Evolutionary conservation across 106 monocot genomes (phyloP).

Genomic region (Acorus gramineus): DNA sequence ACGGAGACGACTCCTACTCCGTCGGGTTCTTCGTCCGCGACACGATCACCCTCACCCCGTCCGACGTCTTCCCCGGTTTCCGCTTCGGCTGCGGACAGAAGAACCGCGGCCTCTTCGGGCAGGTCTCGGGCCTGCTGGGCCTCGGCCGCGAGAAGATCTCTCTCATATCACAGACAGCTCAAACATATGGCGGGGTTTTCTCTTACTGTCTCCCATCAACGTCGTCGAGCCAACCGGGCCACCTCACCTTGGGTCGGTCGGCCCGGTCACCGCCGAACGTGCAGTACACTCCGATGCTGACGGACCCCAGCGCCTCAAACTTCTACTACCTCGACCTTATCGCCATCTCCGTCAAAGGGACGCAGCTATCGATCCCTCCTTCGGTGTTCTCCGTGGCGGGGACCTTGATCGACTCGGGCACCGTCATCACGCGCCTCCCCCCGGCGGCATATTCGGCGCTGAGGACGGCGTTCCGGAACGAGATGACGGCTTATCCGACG

Average conservation of each 20-base stretch:
- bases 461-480: constrained; percentile 13
- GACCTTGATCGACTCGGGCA: constrained; percentile 63
- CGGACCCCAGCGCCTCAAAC: neutral
- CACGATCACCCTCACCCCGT: constrained; percentile 9
- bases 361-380: constrained; percentile 11
- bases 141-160: constrained; percentile 26
- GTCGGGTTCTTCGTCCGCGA: constrained; percentile 10
- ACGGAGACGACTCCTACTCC: constrained; percentile 16
- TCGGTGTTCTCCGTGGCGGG: constrained; percentile 24
- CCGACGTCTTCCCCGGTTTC: constrained; percentile 17
- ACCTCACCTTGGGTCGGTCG: constrained; percentile 20
- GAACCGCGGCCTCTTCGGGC: constrained; percentile 21
- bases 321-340: constrained; percentile 34
- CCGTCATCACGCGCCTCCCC: constrained; percentile 56
- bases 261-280: neutral
- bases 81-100: constrained; percentile 33
- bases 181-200: constrained; percentile 27
- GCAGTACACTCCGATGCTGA: constrained; percentile 25
- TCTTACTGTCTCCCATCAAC: constrained; percentile 41
- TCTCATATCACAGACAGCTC: constrained; percentile 15
- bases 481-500: constrained; percentile 18
- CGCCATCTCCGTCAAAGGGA: constrained; percentile 24
- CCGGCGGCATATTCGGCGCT: constrained; percentile 32
- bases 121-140: constrained; percentile 25
- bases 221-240: constrained; percentile 22